Evolutionary conservation across 768 basidiomycete species (phyloP), one percentile per base, ranked within the genome.

Genomic region (Pleurotus ostreatus): DNA sequence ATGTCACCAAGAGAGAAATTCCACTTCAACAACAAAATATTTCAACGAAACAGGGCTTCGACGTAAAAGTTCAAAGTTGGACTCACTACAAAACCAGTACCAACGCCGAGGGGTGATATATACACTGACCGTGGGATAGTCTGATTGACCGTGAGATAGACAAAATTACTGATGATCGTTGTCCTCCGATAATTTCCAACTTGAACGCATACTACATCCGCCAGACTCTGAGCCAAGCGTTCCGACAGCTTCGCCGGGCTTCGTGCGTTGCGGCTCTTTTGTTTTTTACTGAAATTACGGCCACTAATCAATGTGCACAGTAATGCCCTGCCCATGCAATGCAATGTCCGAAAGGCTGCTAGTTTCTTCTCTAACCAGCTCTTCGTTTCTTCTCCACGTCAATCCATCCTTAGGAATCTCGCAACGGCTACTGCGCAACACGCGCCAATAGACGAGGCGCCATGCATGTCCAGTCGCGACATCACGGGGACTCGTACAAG

Each of bases 271-370:
- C 48, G 9, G 51, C 55, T 15, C 1, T 11, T 41, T 6, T 18
- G 53, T 3, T n/a, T 23, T 48, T 49, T 34, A 12, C 52, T 59
- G 23, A 55, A 55, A 4, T 52, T 2, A 16, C 11, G 18, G 52
- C 55, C 41, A 18, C 56, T 62, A 16, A 59, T 34, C 16, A 45
- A 34, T 4, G 39, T 26, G 39, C 15, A 16, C 57, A 80, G 84
- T 77, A 65, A 86, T 86, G 84, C 80, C 66, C 79, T 66, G 70
- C 80, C 75, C 81, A 88, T 89, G 87, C 84, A 75, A 87, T 86
- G 85, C 78, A 79, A 72, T 70, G 79, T 77, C 74, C 60, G 74
- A 70, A 68, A 76, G 66, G 76, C 81, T 77, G 82, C 74, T 67
- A 69, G 72, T 67, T 60, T 73, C 46, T 53, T 71, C 49, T 64